Evolutionary conservation across 2,329 filamentous ascomycete species (phyloP), one percentile per base, ranked within the genome.

Genomic region (Metarhizium robertsii): DNA sequence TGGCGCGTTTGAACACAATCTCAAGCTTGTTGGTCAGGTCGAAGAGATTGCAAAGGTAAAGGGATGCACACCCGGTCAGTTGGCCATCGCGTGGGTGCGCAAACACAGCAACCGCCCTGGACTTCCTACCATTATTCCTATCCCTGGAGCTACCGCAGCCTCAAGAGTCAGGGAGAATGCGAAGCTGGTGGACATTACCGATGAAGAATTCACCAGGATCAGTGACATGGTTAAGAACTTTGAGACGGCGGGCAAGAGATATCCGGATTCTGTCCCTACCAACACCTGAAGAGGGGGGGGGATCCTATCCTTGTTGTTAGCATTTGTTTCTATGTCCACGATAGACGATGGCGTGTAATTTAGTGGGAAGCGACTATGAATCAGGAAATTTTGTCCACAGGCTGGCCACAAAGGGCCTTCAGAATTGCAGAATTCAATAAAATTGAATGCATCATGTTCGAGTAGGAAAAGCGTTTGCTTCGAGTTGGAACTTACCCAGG

Each of bases 71-170:
- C 66, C 80, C 2, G 79, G 78, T 1, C 86, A 90, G 69, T 73
- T 90, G 20, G 86, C 86, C 6, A 73, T 91, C 51, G 78, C 75
- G 40, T 91, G 87, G 86, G 72, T 83, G 7, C 65, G 73, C 52
- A 68, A 73, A 2, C 71, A 83, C 38, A 78, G 74, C 54, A 70
- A 70, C 53, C 72, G 71, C 36, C 73, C 78, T 6, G 82, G 79
- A 16, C 72, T 80, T 70, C 79, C 79, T 10, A 67, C 64, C 14
- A 79, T 88, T 60, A 79, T 88, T 56, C 85, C 85, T 2, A 86
- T 87, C 59, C 86, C 85, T 0, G 85, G 85, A 13, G 79, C 85
- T 10, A 83, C 81, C 0, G 80, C 75, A 1, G 69, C 67, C 11
- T 73, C 70, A n/a, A 75, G 84, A 18, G 75, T 87, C 3, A 61